A percentile compares a stretch with the other conserved stretches of the same genome.
These are phyloP conservation scores for Remersonia thermophila DNA, from an alignment of 2,329 filamentous ascomycete genomes.

Conservation along the genomic window DNA sequence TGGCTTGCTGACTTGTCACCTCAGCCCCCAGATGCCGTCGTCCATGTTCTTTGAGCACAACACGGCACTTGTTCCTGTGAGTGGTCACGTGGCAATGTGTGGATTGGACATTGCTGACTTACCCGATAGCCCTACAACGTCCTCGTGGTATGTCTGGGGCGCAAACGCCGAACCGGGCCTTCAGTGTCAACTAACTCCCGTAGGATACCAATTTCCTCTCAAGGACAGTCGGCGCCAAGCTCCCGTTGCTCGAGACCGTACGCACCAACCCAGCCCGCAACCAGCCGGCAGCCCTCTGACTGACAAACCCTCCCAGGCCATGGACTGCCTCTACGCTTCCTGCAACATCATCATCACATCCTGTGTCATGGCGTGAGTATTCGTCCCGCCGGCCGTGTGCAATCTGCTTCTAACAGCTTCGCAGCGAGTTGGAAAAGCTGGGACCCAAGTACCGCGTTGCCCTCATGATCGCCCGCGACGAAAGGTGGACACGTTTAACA, in stretches of 20 bases:
- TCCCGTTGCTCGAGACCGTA: constrained; percentile 73
- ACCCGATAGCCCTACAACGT: constrained; percentile 51
- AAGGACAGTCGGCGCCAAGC: constrained; percentile 82
- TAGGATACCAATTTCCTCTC: constrained; percentile 74
- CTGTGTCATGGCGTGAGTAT: constrained; percentile 42
- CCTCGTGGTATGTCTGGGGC: constrained; percentile 42
- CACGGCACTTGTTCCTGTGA: constrained; percentile 59
- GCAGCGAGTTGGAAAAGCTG: constrained; percentile 70
- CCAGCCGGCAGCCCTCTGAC: too few species aligned
- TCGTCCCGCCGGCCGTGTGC: too few species aligned
- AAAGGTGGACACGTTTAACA: constrained; percentile 71
- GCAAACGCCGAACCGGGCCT: neutral
- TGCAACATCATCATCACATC: constrained; percentile 79
- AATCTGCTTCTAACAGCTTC: constrained; percentile 38
- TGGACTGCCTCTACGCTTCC: constrained; percentile 89
- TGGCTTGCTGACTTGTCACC: constrained; percentile 1
- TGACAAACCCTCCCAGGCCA: constrained; percentile 36
- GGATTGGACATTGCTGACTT: constrained; percentile 2
- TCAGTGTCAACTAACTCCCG: constrained; percentile 1
- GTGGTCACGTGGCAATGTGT: neutral
- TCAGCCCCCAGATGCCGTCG: constrained; percentile 63
- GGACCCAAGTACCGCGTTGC: constrained; percentile 82
- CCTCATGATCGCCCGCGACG: constrained; percentile 55
- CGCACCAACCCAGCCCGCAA: too few species aligned
- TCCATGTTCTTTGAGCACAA: constrained; percentile 85